Evolutionary conservation across 2,329 filamentous ascomycete species (phyloP).

Genomic region (Pestalotiopsis sp.): DNA sequence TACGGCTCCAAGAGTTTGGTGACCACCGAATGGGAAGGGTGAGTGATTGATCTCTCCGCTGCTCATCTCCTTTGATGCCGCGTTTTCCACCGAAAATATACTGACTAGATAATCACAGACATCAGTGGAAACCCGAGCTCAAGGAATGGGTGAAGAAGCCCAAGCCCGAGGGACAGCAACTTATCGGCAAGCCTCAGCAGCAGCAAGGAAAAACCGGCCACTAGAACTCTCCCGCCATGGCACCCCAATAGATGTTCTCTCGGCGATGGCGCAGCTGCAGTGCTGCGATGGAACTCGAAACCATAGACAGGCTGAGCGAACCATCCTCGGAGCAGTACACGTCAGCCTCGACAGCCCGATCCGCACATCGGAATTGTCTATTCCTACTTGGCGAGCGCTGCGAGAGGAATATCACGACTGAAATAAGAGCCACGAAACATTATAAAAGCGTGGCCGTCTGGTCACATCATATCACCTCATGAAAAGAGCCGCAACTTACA

Average conservation of each 20-base stretch:
- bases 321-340: too few species aligned
- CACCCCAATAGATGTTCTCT: background rate
- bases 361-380: background rate
- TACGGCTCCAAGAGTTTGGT: conserved; percentile 64
- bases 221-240: background rate
- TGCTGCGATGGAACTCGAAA: background rate
- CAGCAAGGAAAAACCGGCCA: background rate
- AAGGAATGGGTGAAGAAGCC: conserved; percentile 59
- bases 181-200: background rate
- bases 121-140: conserved; percentile 57
- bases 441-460: background rate
- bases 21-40: conserved; percentile 62
- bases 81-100: conserved; percentile 1
- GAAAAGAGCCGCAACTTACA: background rate
- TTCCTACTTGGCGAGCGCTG: background rate
- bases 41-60: conserved; percentile 31
- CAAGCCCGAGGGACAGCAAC: conserved; percentile 17
- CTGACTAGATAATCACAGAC: conserved; percentile 39
- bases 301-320: background rate
- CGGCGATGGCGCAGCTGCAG: background rate
- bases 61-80: background rate
- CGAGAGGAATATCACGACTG: background rate
- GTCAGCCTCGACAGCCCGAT: background rate
- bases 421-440: background rate
- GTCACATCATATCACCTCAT: background rate